These are phyloP conservation scores for Scheffersomyces stambukii DNA, from an alignment of 1,139 yeast genomes.

Conservation along the genomic window DNA sequence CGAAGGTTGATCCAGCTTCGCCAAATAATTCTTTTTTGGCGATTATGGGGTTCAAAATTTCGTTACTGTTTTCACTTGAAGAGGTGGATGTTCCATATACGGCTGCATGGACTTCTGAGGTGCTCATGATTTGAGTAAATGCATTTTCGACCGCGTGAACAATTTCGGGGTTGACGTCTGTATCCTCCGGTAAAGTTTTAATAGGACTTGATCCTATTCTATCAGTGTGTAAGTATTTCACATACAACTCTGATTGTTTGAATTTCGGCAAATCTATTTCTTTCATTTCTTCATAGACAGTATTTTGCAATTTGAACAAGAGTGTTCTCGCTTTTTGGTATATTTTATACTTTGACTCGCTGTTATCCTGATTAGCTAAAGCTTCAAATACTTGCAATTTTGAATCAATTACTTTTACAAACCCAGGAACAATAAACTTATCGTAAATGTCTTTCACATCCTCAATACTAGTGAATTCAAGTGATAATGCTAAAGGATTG, in stretches of 20 bases:
- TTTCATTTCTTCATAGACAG: conserved; percentile 46
- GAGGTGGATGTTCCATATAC: background rate
- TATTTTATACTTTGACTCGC: conserved; percentile 9
- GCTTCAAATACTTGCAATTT: conserved; percentile 16
- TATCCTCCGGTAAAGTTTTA: conserved; percentile 2
- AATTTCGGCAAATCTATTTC: conserved; percentile 53
- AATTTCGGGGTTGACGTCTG: conserved; percentile 38
- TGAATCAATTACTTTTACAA: conserved; percentile 21
- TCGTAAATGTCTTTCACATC: conserved; percentile 47
- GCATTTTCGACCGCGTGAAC: conserved; percentile 69
- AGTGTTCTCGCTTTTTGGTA: conserved; percentile 52
- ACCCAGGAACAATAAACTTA: conserved; percentile 31
- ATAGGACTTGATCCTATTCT: conserved; percentile 4
- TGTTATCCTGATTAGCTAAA: conserved; percentile 5
- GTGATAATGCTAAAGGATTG: conserved; percentile 23
- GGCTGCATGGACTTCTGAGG: conserved; percentile 8
- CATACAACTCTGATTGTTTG: conserved; percentile 26
- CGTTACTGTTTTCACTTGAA: conserved; percentile 1
- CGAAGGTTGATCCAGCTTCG: too few species aligned
- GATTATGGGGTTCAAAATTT: conserved; percentile 2
- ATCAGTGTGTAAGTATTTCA: conserved; percentile 10
- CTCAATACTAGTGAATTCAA: conserved; percentile 40
- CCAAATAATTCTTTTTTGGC: conserved; percentile 38
- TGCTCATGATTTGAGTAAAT: conserved; percentile 54
- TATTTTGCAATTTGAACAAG: conserved; percentile 53